phyloP scores from a whole-genome alignment of 768 basidiomycete species.

The Lentinula detonsa region DNA sequence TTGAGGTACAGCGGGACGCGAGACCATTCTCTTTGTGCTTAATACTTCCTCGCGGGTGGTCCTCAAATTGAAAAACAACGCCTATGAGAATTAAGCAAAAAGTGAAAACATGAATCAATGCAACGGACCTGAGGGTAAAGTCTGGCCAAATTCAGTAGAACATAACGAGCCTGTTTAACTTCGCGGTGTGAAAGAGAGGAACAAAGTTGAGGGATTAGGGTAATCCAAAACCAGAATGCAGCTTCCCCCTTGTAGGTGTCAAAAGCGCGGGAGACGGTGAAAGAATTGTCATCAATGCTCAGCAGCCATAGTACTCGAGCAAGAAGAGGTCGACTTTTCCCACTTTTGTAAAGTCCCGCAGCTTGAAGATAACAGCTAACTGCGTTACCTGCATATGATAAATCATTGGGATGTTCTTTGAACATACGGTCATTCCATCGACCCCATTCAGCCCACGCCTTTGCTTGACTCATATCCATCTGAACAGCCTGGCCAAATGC shows the following conservation, averaged over 20 bases:
- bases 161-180: conserved; percentile 85
- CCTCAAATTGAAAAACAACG: conserved; percentile 91
- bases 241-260: conserved; percentile 96
- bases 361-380: conserved; percentile 98
- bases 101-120: neutral
- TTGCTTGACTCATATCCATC: conserved; percentile 90
- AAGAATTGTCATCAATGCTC: conserved; percentile 76
- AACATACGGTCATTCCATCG: conserved; percentile 90
- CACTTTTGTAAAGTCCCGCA: conserved; percentile 89
- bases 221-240: conserved; percentile 99
- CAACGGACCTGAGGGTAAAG: conserved; percentile 80
- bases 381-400: conserved; percentile 78
- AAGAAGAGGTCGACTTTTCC: conserved; percentile 87
- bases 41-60: conserved; percentile 73
- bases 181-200: conserved; percentile 87
- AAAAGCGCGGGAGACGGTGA: conserved; percentile 74
- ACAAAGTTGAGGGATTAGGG: conserved; percentile 90
- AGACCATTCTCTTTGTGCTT: conserved; percentile 30
- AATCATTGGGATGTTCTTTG: conserved; percentile 73
- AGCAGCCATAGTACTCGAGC: conserved; percentile 95
- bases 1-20: conserved; percentile 15
- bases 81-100: conserved; percentile 38
- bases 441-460: conserved; percentile 99
- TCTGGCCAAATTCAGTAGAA: conserved; percentile 87
- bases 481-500: conserved; percentile 96